Evolutionary conservation across 2,329 filamentous ascomycete species (phyloP), one percentile per base, ranked within the genome.

Genomic region (Ustilaginoidea virens): DNA sequence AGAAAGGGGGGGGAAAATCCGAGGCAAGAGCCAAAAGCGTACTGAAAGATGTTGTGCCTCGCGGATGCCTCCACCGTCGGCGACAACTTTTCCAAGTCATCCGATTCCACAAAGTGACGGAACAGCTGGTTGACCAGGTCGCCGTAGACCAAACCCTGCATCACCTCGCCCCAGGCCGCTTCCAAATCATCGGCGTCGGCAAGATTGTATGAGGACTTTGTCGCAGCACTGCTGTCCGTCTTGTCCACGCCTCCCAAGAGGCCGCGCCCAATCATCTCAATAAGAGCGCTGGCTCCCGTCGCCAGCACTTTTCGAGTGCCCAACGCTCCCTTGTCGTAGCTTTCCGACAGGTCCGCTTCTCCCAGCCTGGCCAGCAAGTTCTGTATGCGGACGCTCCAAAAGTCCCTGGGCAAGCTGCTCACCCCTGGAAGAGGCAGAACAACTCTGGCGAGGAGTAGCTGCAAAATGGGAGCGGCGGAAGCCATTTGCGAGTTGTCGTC

Each of bases 311-410:
- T 85, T 29, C 80, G 63, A 34, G 74, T 73, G 1, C 80, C 80
- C 39, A 87, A 53, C 1, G 71, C 63, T 10, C 77, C 80, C 50
- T 83, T 83, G 48, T 87, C 80, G 43, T 85, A 87, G 46, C 77
- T 83, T 49, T 87, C 80, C 1, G 77, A 83, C 18, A 87, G 56
- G 28, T 81, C 71, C 2, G 72, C 77, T 18, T 73, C 64, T 7
- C 65, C 73, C 30, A 87, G 56, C 41, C 70, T 62, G 40, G 58
- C 53, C 40, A 81, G 56, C 11, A 82, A 49, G 2, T 63, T 62
- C 38, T 70, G 64, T 15, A 77, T 57, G 25, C 69, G 62, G n/a
- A 61, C 56, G 19, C 60, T 61, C 75, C 76, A 83, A 49, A 80
- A 81, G 3, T 69, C 66, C 2, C 56, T 46, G 0, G 69, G 62